Base-by-base conservation (phyloP, 2,329 filamentous ascomycete species). In the Diaporthe citrichinensis region DNA sequence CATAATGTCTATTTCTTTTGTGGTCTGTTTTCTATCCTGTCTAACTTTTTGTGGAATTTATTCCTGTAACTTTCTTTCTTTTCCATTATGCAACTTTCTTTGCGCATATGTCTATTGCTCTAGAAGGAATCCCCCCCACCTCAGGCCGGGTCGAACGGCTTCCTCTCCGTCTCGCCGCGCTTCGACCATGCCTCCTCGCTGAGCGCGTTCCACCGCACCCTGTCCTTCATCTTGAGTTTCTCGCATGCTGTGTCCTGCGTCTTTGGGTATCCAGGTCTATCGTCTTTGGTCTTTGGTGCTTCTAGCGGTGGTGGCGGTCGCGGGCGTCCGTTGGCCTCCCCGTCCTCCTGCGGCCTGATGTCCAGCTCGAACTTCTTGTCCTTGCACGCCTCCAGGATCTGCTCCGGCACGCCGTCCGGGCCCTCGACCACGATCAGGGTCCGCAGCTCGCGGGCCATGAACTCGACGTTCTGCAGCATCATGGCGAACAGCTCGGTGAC, bases 401-500 rank as follows among this genome's bases (percentile, higher is more conserved):
- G 81, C 57, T 79, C 78, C 2, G 85, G 82, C n/a, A 86, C 78
- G 4, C 75, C 75, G 9, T 59, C 62, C 78, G 80, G 8, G 74
- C 80, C 83, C 44, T 81, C 82, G 8, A 81, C 81, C 17, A 87
- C 82, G 46, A 85, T 83, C 23, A 87, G 76, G n/a, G 80, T 80
- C 62, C 81, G 82, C 75, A 86, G 78, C 36, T 85, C 84, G 51
- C 81, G 80, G 2, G 85, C 85, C 23, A 84, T 81, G 39, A 86
- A 78, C 12, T 81, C 76, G 61, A 83, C 81, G 34, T 81, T 86
- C 78, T 87, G 79, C 5, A 88, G 81, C 31, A 82, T 83, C 77
- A 84, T 84, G 20, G 84, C 83, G 31, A 89, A 78, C 20, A 89
- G 77, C 57, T 88, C 87, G 0, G 83, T 84, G 57, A 88, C 85